Percentiles rank a stretch among this genome's conserved stretches.
Conservation (phyloP, 768 basidiomycete species). For the Sporobolomyces phaffii region DNA sequence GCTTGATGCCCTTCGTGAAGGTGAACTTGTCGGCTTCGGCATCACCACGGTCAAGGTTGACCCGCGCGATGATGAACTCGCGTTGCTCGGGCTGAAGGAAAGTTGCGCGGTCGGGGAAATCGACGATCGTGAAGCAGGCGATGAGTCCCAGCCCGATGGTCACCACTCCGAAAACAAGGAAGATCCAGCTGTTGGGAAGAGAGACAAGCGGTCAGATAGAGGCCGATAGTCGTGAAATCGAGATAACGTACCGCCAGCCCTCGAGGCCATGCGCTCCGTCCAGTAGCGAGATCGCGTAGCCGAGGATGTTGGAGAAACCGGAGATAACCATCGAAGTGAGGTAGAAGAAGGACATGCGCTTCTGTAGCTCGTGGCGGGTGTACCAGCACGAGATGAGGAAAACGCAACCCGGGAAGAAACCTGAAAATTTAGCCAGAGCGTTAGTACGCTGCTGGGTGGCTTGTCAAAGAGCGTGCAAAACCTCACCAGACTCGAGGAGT, state of each 20-base stretch:
- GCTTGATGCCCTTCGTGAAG: conserved; percentile 15
- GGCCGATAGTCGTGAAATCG: too few relatives aligned
- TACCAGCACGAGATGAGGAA: conserved; percentile 43
- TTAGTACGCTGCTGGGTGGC: not conserved
- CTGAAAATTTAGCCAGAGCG: not conserved
- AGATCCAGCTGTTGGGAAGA: too few relatives aligned
- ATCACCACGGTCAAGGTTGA: conserved; percentile 45
- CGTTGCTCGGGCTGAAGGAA: conserved; percentile 43
- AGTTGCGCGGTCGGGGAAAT: conserved; percentile 46
- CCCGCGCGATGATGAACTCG: conserved; percentile 36
- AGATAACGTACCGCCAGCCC: conserved; percentile 44
- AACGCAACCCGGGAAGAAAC: conserved; percentile 40
- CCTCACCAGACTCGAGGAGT: conserved; percentile 37
- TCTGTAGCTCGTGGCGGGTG: conserved; percentile 43
- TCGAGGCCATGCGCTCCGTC: conserved; percentile 27
- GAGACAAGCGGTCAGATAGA: too few relatives aligned
- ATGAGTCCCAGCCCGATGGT: conserved; percentile 40
- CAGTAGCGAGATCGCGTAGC: conserved; percentile 28
- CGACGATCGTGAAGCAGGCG: conserved; percentile 40
- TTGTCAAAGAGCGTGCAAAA: not conserved
- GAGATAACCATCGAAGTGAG: conserved; percentile 44
- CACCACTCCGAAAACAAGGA: conserved; percentile 42
- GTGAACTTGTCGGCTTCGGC: conserved; percentile 42
- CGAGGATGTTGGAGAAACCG: conserved; percentile 42
- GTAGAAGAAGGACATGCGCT: conserved; percentile 44